Evolutionary conservation across 148 eudicot genomes (phyloP).

Genomic region (Euryodendron excelsum): DNA sequence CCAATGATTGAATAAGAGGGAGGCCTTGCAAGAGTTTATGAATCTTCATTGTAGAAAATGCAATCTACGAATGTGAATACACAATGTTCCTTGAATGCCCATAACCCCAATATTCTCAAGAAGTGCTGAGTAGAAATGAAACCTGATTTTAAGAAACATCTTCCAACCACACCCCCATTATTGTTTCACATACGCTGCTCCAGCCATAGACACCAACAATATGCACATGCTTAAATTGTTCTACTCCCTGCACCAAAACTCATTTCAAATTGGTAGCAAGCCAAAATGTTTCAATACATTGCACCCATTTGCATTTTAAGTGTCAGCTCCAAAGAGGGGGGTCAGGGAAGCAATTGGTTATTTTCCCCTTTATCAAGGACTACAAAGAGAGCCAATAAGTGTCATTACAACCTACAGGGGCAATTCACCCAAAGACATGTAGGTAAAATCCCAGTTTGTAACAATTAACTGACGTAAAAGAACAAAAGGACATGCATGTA

Average conservation of each 20-base stretch:
- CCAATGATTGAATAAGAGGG: constrained; percentile 75
- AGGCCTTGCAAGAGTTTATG: constrained; percentile 82
- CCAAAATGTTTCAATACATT: not conserved
- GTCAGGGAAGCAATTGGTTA: not conserved
- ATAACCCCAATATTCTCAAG: not conserved
- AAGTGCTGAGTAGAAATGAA: constrained; percentile 8
- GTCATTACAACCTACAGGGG: no score
- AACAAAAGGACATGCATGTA: no score
- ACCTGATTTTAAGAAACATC: constrained; percentile 98
- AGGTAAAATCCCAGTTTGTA: no score
- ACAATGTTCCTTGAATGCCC: not conserved
- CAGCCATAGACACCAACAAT: constrained; percentile 91
- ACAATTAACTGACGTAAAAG: no score
- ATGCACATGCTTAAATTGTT: constrained; percentile 83
- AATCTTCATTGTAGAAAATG: constrained; percentile 40
- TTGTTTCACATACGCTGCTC: constrained; percentile 71
- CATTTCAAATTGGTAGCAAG: not conserved
- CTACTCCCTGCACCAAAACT: constrained; percentile 68
- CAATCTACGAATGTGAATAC: constrained; percentile 1
- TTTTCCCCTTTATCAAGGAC: not conserved
- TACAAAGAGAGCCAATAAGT: no score
- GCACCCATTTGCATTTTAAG: not conserved
- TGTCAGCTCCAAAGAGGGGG: not conserved
- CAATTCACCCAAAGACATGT: no score
- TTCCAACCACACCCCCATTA: constrained; percentile 87